Evolutionary conservation across 2,329 filamentous ascomycete species (phyloP).

Genomic region (Lizonia empirigonia): DNA sequence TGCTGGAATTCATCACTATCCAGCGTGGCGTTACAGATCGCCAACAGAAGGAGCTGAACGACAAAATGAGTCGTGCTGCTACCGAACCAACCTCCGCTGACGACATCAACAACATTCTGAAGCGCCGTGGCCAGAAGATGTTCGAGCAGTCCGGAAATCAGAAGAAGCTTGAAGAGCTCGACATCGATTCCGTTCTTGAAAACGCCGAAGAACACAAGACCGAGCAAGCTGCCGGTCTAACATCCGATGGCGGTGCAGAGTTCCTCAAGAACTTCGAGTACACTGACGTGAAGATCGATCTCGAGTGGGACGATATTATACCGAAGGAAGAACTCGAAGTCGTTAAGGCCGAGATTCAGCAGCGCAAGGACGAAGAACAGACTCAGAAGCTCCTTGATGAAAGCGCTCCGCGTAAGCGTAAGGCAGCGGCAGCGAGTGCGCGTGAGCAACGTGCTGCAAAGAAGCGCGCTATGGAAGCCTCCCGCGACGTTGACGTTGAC

Average conservation of each 20-base stretch:
- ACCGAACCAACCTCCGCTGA: constrained; percentile 89
- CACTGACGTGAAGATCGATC: constrained; percentile 94
- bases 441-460: constrained; percentile 71
- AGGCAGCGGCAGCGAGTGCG: constrained; percentile 66
- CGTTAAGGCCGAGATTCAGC: constrained; percentile 87
- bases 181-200: constrained; percentile 95
- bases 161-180: constrained; percentile 92
- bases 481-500: constrained; percentile 66
- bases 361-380: constrained; percentile 80
- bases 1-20: constrained; percentile 96
- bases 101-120: constrained; percentile 94
- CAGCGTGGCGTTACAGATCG: constrained; percentile 97
- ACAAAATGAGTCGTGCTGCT: constrained; percentile 69
- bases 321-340: constrained; percentile 88
- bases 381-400: constrained; percentile 82
- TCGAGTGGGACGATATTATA: constrained; percentile 98
- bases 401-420: constrained; percentile 77
- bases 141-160: constrained; percentile 98
- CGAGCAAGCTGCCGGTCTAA: constrained; percentile 90
- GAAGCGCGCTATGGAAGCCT: constrained; percentile 71
- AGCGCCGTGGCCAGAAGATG: constrained; percentile 98
- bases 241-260: constrained; percentile 94
- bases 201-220: constrained; percentile 98
- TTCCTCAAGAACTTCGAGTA: constrained; percentile 91
- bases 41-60: constrained; percentile 74